Conservation (phyloP, 192 early-diverging fungal genomes). For the Entophlyctis luteolus region DNA sequence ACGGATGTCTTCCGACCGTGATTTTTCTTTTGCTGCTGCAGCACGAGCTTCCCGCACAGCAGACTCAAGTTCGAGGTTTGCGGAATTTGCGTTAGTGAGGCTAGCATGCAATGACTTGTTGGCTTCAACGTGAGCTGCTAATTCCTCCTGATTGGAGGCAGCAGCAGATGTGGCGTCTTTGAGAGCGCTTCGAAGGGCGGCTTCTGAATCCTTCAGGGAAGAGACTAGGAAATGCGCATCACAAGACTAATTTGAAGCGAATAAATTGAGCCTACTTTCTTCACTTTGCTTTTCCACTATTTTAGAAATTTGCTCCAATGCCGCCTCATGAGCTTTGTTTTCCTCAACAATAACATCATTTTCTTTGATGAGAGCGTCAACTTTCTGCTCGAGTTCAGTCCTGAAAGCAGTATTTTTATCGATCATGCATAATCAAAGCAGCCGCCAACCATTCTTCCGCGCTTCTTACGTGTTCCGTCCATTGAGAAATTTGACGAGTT, state of each 20-base stretch:
- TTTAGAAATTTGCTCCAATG: constrained; percentile 27
- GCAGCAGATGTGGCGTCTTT: neutral
- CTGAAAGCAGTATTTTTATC: neutral
- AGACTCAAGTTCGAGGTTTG: constrained; percentile 24
- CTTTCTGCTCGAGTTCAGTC: constrained; percentile 14
- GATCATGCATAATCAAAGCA: neutral
- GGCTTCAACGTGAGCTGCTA: neutral
- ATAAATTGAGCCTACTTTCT: constrained; percentile 25
- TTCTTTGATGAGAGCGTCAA: constrained; percentile 35
- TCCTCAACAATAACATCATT: constrained; percentile 42
- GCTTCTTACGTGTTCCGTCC: neutral
- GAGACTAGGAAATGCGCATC: no score
- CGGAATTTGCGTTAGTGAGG: neutral
- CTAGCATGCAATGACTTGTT: neutral
- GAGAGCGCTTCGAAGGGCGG: neutral
- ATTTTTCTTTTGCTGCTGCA: neutral
- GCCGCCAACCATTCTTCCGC: neutral
- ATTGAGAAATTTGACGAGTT: no score
- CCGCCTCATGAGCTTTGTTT: constrained; percentile 12
- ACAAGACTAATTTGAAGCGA: neutral
- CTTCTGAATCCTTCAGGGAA: neutral
- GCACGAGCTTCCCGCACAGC: neutral
- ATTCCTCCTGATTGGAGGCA: neutral
- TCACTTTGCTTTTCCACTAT: constrained; percentile 13
- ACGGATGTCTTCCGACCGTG: constrained; percentile 19